A percentile compares a stretch with the other conserved stretches of the same genome.
These are phyloP conservation scores for Penicillium bovifimosum DNA, from an alignment of 495 filamentous ascomycete species.

Conservation along the genomic window DNA sequence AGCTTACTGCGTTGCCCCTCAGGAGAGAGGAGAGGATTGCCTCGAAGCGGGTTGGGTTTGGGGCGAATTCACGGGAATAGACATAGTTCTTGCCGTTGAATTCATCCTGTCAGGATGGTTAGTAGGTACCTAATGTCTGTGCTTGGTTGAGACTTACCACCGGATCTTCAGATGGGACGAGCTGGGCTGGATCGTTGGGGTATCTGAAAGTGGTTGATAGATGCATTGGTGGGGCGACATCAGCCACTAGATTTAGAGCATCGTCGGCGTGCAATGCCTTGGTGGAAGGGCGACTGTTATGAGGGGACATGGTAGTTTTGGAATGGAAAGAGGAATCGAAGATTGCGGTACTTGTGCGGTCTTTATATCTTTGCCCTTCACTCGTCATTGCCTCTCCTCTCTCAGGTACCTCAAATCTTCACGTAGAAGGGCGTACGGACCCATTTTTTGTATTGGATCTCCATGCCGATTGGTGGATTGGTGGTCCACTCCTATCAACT, in stretches of 20 bases:
- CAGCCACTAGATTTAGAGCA: conserved; percentile 55
- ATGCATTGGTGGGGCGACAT: conserved; percentile 77
- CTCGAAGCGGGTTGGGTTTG: conserved; percentile 76
- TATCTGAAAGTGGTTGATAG: conserved; percentile 82
- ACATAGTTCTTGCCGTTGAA: conserved; percentile 38
- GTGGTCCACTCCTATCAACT: conserved; percentile 23
- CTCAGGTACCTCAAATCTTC: neutral
- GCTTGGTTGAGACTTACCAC: conserved; percentile 10
- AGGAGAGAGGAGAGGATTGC: conserved; percentile 63
- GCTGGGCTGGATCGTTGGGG: conserved; percentile 53
- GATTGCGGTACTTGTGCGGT: neutral
- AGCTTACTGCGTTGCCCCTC: conserved; percentile 59
- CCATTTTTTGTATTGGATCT: neutral
- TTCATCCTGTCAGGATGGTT: conserved; percentile 17
- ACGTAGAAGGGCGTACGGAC: too few relatives aligned
- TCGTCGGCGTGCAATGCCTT: conserved; percentile 69
- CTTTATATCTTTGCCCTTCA: neutral
- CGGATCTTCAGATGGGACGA: conserved; percentile 38
- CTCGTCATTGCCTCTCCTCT: neutral
- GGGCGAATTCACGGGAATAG: conserved; percentile 69
- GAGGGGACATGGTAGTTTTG: conserved; percentile 9
- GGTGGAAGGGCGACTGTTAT: conserved; percentile 16
- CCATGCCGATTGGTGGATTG: neutral
- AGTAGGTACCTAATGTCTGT: neutral
- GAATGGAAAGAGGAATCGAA: neutral